Percentiles rank a stretch among this genome's conserved stretches.
These are phyloP conservation scores for Babjeviella inositovora DNA, from an alignment of 805 yeast species.

Conservation along the genomic window DNA sequence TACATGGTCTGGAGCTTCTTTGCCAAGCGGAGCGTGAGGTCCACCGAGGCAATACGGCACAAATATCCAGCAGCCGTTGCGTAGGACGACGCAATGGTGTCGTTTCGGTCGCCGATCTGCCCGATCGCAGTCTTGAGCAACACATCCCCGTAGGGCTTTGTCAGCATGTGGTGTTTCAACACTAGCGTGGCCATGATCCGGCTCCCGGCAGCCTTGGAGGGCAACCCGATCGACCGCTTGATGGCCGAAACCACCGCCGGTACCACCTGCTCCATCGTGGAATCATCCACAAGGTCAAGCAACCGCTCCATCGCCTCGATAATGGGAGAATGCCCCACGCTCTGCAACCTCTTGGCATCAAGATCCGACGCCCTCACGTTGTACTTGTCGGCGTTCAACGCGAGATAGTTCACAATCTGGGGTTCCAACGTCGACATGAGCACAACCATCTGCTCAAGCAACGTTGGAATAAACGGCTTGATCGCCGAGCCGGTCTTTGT, in stretches of 20 bases:
- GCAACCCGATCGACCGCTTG: constrained; percentile 68
- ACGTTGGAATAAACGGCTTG: constrained; percentile 49
- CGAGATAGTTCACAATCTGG: constrained; percentile 70
- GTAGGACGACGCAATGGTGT: constrained; percentile 56
- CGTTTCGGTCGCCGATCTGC: constrained; percentile 58
- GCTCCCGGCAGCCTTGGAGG: constrained; percentile 80
- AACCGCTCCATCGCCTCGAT: constrained; percentile 74
- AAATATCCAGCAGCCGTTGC: constrained; percentile 72
- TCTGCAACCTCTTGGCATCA: constrained; percentile 61
- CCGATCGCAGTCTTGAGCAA: constrained; percentile 38
- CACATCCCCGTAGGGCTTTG: constrained; percentile 39
- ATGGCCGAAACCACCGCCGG: constrained; percentile 35
- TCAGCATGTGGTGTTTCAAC: constrained; percentile 28
- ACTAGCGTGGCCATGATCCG: constrained; percentile 53
- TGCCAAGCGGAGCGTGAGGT: constrained; percentile 36
- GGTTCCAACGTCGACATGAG: constrained; percentile 86
- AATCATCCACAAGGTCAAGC: constrained; percentile 39
- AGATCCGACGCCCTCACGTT: constrained; percentile 56
- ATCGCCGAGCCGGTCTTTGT: constrained; percentile 44
- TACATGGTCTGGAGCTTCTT: constrained; percentile 32
- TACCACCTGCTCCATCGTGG: constrained; percentile 25
- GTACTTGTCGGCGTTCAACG: constrained; percentile 80
- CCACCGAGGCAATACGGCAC: constrained; percentile 42
- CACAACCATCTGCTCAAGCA: constrained; percentile 52
- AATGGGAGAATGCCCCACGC: constrained; percentile 71